Evolutionary conservation across 2,329 filamentous ascomycete species (phyloP), one percentile per base, ranked within the genome.

Genomic region (Fusarium robinianum): DNA sequence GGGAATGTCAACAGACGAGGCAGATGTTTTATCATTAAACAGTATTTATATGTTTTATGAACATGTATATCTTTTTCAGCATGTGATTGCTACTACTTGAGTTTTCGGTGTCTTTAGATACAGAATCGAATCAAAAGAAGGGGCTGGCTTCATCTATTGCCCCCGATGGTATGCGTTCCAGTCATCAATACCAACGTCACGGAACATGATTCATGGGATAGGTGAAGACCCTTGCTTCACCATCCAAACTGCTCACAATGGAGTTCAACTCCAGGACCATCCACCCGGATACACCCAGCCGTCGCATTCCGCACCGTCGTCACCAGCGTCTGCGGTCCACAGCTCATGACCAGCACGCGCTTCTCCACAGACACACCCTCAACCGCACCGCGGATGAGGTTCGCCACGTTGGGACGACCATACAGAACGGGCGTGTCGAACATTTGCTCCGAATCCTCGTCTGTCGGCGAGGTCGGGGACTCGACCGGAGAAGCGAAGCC

Each of bases 161-260:
- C n/a, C n/a, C n/a, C n/a, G n/a, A n/a, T n/a, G n/a, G n/a, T n/a
- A n/a, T n/a, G n/a, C n/a, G n/a, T n/a, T n/a, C n/a, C n/a, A n/a
- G n/a, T n/a, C n/a, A n/a, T n/a, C n/a, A n/a, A n/a, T n/a, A n/a
- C n/a, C n/a, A n/a, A n/a, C n/a, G n/a, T n/a, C n/a, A n/a, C n/a
- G n/a, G n/a, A n/a, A n/a, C n/a, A n/a, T n/a, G n/a, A n/a, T n/a
- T n/a, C n/a, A n/a, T n/a, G n/a, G n/a, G n/a, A n/a, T n/a, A n/a
- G n/a, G n/a, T n/a, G n/a, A n/a, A n/a, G n/a, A n/a, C n/a, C n/a
- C n/a, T n/a, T n/a, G n/a, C 15, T 16, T 61, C 49, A 73, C 71
- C 71, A 74, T 5, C 67, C 72, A 58, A 76, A 76, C 29, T 72
- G 63, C 60, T 78, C 75, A 38, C 71, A 72, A 61, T 78, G 74